Evolutionary conservation across 306 rosid genomes (phyloP).

Genomic region (Malus sieversii): DNA sequence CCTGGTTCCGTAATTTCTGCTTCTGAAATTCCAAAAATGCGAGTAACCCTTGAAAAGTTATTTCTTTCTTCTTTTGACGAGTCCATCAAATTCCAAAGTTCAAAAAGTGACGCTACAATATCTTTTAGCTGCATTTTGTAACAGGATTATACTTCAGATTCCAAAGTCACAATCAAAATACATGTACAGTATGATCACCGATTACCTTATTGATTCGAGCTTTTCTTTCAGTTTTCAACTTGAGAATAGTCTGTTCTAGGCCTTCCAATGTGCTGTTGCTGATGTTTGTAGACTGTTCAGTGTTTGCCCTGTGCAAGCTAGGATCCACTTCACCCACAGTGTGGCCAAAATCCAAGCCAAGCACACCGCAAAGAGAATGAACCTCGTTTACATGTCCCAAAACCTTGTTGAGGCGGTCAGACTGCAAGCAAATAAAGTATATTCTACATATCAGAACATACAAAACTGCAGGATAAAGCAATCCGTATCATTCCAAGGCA

Average conservation of each 20-base stretch:
- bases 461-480: neutral
- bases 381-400: slow-evolving; percentile 85
- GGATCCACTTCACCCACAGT: slow-evolving; percentile 86
- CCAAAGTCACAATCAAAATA: neutral
- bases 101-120: slow-evolving; percentile 51
- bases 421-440: slow-evolving; percentile 37
- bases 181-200: neutral
- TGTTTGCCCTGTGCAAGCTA: slow-evolving; percentile 59
- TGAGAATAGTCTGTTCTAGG: slow-evolving; percentile 62
- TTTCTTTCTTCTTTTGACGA: slow-evolving; percentile 72
- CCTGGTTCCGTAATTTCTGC: slow-evolving; percentile 61
- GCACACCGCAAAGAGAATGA: slow-evolving; percentile 80
- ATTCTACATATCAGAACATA: neutral
- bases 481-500: neutral
- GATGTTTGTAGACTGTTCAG: slow-evolving; percentile 81
- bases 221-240: slow-evolving; percentile 68
- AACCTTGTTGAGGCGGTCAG: slow-evolving; percentile 85
- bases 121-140: slow-evolving; percentile 69
- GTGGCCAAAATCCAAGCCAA: slow-evolving; percentile 80
- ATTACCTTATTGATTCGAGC: slow-evolving; percentile 67
- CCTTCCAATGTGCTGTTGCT: slow-evolving; percentile 86
- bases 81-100: slow-evolving; percentile 99
- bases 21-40: slow-evolving; percentile 48
- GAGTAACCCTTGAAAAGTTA: slow-evolving; percentile 47
- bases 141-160: slow-evolving; percentile 1